Conservation (phyloP, 2,329 filamentous ascomycete species). For the Fusarium armeniacum region DNA sequence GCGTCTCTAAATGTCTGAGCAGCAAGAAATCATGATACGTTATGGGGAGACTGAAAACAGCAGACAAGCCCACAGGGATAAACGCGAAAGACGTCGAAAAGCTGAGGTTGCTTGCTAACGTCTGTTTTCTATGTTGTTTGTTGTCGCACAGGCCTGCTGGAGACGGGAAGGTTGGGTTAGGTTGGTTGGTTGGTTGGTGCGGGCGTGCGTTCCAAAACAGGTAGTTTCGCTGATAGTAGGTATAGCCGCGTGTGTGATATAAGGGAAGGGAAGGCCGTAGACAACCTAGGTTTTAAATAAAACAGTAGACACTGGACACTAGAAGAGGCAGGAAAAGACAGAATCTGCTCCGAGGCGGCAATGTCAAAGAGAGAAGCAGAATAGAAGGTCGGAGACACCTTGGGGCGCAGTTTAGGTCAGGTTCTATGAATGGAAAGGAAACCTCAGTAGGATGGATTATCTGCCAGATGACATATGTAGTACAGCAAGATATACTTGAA, state of each 20-base stretch:
- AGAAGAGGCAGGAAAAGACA: conserved; percentile 33
- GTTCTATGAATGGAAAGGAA: conserved; percentile 24
- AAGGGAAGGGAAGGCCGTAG: not conserved
- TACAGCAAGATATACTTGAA: conserved; percentile 25
- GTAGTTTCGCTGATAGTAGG: conserved; percentile 6
- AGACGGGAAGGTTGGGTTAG: conserved; percentile 30
- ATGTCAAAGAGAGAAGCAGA: conserved; percentile 41
- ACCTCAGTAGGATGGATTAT: conserved; percentile 2
- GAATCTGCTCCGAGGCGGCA: conserved; percentile 35
- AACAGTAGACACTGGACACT: conserved; percentile 20
- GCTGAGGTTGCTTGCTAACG: conserved; percentile 23
- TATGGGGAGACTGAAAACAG: conserved; percentile 27
- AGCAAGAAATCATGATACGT: conserved; percentile 45
- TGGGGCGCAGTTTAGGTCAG: conserved; percentile 48
- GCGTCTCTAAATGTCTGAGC: conserved; percentile 41
- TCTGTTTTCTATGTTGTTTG: conserved; percentile 39
- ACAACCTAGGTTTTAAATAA: conserved; percentile 6
- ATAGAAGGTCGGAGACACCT: conserved; percentile 41
- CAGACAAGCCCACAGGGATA: conserved; percentile 24
- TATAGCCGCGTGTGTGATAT: conserved; percentile 18
- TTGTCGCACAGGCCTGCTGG: conserved; percentile 46
- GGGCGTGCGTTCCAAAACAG: conserved; percentile 26
- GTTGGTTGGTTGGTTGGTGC: conserved; percentile 12
- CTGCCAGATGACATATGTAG: conserved; percentile 47
- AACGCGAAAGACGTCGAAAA: conserved; percentile 17